Conservation (phyloP, 2,329 filamentous ascomycete genomes). For the Sclerotinia subarctica region DNA sequence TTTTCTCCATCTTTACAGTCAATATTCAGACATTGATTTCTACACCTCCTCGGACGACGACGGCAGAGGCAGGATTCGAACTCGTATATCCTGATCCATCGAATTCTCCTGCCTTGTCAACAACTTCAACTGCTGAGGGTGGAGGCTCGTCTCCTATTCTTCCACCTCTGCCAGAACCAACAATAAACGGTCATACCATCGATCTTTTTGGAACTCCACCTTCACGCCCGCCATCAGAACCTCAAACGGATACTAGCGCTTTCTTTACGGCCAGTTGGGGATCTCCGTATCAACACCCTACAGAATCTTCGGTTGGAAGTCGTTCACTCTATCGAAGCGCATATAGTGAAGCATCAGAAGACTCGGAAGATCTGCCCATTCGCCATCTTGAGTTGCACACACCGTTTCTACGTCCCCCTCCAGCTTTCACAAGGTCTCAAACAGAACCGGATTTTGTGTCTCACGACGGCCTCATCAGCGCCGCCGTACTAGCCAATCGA, state of each 20-base stretch:
- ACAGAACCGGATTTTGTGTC: conserved; percentile 41
- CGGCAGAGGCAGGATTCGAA: conserved; percentile 54
- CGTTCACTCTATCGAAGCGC: conserved; percentile 33
- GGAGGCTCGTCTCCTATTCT: conserved; percentile 56
- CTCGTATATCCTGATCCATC: conserved; percentile 37
- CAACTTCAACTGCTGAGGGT: conserved; percentile 59
- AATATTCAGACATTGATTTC: conserved; percentile 37
- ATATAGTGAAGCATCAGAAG: conserved; percentile 56
- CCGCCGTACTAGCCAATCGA: conserved; percentile 61
- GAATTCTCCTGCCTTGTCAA: conserved; percentile 58
- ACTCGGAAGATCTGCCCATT: conserved; percentile 58
- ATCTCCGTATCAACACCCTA: conserved; percentile 75
- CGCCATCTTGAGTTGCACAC: conserved; percentile 61
- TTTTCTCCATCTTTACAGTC: conserved; percentile 8
- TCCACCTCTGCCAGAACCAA: conserved; percentile 57
- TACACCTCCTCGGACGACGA: conserved; percentile 55
- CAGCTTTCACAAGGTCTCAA: conserved; percentile 42
- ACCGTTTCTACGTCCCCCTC: conserved; percentile 58
- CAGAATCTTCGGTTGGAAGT: conserved; percentile 29
- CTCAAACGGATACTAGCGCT: conserved; percentile 39
- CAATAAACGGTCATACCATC: conserved; percentile 53
- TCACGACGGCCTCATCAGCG: conserved; percentile 41
- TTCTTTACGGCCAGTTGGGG: conserved; percentile 82
- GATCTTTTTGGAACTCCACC: conserved; percentile 53
- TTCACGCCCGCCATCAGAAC: conserved; percentile 34